Conservation (phyloP, 2,329 filamentous ascomycete genomes). For the Colletotrichum orchidophilum region DNA sequence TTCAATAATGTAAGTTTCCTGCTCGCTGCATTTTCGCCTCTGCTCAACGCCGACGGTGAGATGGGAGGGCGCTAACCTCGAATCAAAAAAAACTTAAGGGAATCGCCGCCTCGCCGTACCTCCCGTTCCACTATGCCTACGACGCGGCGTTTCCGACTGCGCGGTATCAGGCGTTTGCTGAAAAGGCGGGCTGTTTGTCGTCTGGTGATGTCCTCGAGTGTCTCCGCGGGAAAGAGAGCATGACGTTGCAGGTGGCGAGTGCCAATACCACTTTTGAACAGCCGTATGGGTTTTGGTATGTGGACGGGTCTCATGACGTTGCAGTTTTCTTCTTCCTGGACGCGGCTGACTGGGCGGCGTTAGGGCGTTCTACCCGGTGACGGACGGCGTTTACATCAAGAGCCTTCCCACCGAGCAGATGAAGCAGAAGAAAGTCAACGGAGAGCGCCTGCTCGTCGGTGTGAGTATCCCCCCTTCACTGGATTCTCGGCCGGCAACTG, state of each 20-base stretch:
- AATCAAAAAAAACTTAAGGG: no score
- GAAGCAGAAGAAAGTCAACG: constrained; percentile 41
- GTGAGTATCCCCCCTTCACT: background rate
- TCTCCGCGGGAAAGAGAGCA: constrained; percentile 41
- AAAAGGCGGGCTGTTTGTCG: constrained; percentile 49
- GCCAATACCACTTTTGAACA: constrained; percentile 34
- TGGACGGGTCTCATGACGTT: background rate
- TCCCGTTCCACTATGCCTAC: constrained; percentile 22
- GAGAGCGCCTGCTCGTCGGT: constrained; percentile 34
- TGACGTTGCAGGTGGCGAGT: constrained; percentile 39
- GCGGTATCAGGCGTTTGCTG: constrained; percentile 31
- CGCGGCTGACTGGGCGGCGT: background rate
- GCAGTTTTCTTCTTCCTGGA: background rate
- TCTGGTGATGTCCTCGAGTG: constrained; percentile 38
- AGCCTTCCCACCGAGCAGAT: constrained; percentile 43
- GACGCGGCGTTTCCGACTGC: background rate
- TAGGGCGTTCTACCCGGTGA: constrained; percentile 44
- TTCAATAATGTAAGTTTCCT: constrained; percentile 45
- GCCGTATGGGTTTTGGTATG: constrained; percentile 36
- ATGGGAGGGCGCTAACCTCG: no score
- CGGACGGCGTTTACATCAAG: constrained; percentile 44
- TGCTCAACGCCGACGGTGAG: no score
- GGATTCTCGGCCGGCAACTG: accelerated
- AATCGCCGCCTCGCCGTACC: constrained; percentile 22
- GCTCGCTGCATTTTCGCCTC: no score